Percentiles rank a stretch among this genome's conserved stretches.
Evolutionary conservation across 1,284 basidiomycete species (phyloP).

Genomic region (Malassezia arunalokei): DNA sequence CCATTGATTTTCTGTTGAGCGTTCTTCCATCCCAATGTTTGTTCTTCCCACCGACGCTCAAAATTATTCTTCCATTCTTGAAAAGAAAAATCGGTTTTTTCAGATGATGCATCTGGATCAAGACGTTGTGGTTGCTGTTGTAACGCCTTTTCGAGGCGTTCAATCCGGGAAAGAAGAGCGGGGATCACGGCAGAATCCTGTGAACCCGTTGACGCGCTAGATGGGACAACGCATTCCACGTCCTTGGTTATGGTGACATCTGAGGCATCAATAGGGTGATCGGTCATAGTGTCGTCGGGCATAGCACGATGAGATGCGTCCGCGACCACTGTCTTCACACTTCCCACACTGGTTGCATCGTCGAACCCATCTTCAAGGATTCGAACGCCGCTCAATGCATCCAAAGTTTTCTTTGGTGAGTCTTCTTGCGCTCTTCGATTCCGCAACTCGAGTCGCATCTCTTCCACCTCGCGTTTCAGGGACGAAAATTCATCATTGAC

Average conservation of each 20-base stretch:
- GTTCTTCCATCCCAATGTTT: neutral
- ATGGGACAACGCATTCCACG: constrained; percentile 53
- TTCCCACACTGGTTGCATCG: constrained; percentile 34
- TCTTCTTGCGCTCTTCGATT: constrained; percentile 16
- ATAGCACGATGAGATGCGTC: neutral
- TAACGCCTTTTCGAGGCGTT: constrained; percentile 1
- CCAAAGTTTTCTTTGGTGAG: constrained; percentile 8
- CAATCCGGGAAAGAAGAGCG: neutral
- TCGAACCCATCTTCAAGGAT: constrained; percentile 25
- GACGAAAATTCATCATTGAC: constrained; percentile 67
- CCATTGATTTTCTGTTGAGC: constrained; percentile 4
- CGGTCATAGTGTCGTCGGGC: neutral
- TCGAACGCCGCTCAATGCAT: constrained; percentile 4
- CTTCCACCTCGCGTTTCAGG: constrained; percentile 46
- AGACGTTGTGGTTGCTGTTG: neutral
- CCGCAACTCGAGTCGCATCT: constrained; percentile 29
- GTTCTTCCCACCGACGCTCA: constrained; percentile 9
- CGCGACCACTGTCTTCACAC: constrained; percentile 25
- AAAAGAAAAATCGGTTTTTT: neutral
- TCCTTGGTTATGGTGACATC: neutral
- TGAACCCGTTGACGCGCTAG: neutral
- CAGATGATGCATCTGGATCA: neutral
- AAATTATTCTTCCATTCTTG: constrained; percentile 4
- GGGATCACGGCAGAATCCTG: neutral
- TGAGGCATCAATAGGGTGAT: constrained; percentile 10